A percentile compares a stretch with the other conserved stretches of the same genome.
Conservation (phyloP, 73 alveolate species). For the Durusdinium trenchii region DNA sequence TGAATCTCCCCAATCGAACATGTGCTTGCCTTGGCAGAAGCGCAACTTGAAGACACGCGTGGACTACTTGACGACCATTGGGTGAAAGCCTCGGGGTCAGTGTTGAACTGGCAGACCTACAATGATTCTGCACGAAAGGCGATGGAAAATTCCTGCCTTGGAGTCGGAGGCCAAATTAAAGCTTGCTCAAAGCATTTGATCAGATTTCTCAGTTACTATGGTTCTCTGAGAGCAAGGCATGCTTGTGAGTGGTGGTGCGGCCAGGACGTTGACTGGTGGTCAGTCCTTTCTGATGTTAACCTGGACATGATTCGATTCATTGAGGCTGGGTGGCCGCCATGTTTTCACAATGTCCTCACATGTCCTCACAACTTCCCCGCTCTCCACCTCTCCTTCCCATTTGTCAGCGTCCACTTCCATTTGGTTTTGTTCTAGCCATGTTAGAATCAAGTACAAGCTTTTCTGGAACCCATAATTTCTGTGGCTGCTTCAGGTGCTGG, state of each 20-base stretch:
- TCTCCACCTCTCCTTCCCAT: too few species aligned
- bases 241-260: neutral
- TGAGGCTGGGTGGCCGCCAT: constrained; percentile 8
- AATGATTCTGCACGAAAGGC: neutral
- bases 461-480: too few species aligned
- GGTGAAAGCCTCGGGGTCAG: neutral
- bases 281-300: constrained; percentile 32
- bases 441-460: neutral
- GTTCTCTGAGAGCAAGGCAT: too few species aligned
- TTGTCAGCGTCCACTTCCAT: neutral
- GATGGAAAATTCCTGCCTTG: constrained; percentile 35
- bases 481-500: neutral
- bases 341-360: neutral
- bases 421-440: neutral
- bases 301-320: constrained; percentile 76
- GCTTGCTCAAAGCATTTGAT: neutral
- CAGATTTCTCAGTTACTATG: neutral
- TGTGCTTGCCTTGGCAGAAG: neutral
- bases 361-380: too few species aligned
- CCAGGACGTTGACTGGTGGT: constrained; percentile 76
- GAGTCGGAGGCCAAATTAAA: neutral
- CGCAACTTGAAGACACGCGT: constrained; percentile 73
- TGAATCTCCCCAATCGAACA: too few species aligned
- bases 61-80: constrained; percentile 28
- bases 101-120: neutral